Evolutionary conservation across 306 rosid species (phyloP), one percentile per base, ranked within the genome.

Genomic region (Quercus glauca): DNA sequence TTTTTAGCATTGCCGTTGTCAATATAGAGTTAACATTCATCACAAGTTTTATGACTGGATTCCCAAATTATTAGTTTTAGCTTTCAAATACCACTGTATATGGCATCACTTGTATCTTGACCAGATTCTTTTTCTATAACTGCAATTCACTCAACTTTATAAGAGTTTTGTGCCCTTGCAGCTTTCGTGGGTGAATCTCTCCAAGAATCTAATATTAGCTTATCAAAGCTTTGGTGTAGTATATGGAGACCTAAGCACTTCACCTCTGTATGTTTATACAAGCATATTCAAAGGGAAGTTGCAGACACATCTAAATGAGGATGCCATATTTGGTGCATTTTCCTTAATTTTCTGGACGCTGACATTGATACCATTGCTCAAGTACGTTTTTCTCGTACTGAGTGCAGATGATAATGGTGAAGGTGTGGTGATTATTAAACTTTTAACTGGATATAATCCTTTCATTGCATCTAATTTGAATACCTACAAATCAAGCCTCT

Each of bases 201-300:
- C 90, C 15, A 88, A 87, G 85, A 91, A 85, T 82, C 74, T 93
- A 8, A 19, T 93, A 72, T 84, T 93, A 71, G 96, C 97, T 17
- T 91, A 89, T 84, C 97, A 93, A 87, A 93, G 97, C 87, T 89
- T 91, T 75, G 97, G 97, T 18, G 96, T 93, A 19, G 96, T 93
- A 60, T 93, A 93, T 56, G 96, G 97, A 71, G 97, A 93, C 83
- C 88, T 93, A 77, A 86, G 96, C 74, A 93, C 97, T 77, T 93
- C 97, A 33, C 97, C 97, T 45, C 96, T 93, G 33, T 93, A 93
- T 74, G 96, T 91, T 72, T 93, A 83, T 64, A 77, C 87, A 5
- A 91, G 97, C 90, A 89, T 86, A 56, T 91, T 90, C 77, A 9
- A 43, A 20, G 97, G 92, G 67, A 89, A 90, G 73, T 83, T 89